phyloP scores from a whole-genome alignment of 257 asterid genomes.

The Jacaranda mimosifolia region DNA sequence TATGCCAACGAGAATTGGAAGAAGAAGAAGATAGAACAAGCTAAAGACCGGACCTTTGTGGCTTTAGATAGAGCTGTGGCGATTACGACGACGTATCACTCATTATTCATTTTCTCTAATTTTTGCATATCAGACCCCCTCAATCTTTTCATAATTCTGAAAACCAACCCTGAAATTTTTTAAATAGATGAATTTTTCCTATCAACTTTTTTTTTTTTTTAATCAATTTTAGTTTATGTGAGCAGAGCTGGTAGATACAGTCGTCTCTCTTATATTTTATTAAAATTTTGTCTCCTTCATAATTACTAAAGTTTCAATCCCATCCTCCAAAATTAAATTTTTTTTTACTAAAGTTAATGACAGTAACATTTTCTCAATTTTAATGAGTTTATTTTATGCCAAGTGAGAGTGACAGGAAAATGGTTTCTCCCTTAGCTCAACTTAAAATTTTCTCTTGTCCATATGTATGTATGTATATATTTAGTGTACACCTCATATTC shows the following conservation, averaged over 20 bases:
- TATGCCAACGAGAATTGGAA: conserved; percentile 5
- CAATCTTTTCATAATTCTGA: not conserved
- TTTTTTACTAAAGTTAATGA: not conserved
- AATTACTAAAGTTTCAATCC: too few species aligned
- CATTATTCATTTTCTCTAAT: not conserved
- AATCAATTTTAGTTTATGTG: too few species aligned
- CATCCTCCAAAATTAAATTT: not conserved
- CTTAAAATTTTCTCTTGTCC: too few species aligned
- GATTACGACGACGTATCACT: conserved; percentile 36
- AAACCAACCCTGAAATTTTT: not conserved
- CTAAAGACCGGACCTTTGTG: not conserved
- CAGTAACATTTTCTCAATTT: not conserved
- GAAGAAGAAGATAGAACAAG: not conserved
- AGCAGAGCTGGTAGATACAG: too few species aligned
- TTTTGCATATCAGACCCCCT: conserved; percentile 35
- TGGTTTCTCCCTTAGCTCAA: too few species aligned
- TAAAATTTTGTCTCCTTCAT: too few species aligned
- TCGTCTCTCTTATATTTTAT: too few species aligned
- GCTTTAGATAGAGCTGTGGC: conserved; percentile 24
- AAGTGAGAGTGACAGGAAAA: not conserved
- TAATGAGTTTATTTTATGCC: not conserved
- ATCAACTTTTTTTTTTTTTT: too few species aligned
- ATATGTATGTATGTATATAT: too few species aligned
- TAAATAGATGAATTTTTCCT: not conserved
- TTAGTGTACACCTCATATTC: too few species aligned